Conservation (phyloP, 257 asterid genomes). For the Fraxinus excelsior region DNA sequence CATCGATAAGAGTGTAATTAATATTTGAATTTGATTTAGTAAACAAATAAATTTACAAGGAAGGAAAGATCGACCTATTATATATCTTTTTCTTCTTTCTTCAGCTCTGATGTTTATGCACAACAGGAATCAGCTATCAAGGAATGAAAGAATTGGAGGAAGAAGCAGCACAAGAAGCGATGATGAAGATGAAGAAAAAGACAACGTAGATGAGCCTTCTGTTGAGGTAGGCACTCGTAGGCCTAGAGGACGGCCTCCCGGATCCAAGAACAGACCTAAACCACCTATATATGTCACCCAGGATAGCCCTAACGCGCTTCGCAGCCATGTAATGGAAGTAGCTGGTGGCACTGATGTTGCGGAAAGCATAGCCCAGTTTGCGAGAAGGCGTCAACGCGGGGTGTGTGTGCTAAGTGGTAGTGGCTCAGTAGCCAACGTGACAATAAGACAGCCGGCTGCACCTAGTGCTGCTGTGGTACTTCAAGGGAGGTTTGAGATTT, state of each 20-base stretch:
- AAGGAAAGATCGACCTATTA: not conserved
- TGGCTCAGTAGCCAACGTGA: slow-evolving; percentile 10
- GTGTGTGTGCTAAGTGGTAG: slow-evolving; percentile 13
- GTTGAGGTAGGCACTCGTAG: slow-evolving; percentile 13
- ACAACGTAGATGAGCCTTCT: not conserved
- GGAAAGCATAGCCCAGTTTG: slow-evolving; percentile 15
- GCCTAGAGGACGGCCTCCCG: slow-evolving; percentile 7
- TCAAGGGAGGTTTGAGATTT: slow-evolving; percentile 8
- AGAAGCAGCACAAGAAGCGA: not conserved
- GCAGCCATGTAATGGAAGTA: slow-evolving; percentile 14
- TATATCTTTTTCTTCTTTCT: not conserved
- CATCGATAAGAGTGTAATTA: not conserved
- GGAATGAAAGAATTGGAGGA: not conserved
- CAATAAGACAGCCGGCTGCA: slow-evolving; percentile 6
- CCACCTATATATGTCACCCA: slow-evolving; percentile 4
- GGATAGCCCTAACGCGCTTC: slow-evolving; percentile 17
- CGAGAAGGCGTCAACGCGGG: slow-evolving; percentile 4
- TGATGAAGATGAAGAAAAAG: slow-evolving; percentile 1
- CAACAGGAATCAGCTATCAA: not conserved
- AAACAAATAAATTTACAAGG: not conserved
- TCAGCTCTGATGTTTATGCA: not conserved
- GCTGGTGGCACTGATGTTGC: slow-evolving; percentile 9
- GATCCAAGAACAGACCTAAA: slow-evolving; percentile 11
- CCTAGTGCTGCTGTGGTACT: not conserved
- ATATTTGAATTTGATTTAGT: too few relatives aligned